Conservation (phyloP, 2,329 filamentous ascomycete genomes). For the Fonsecaea pugnacius region DNA sequence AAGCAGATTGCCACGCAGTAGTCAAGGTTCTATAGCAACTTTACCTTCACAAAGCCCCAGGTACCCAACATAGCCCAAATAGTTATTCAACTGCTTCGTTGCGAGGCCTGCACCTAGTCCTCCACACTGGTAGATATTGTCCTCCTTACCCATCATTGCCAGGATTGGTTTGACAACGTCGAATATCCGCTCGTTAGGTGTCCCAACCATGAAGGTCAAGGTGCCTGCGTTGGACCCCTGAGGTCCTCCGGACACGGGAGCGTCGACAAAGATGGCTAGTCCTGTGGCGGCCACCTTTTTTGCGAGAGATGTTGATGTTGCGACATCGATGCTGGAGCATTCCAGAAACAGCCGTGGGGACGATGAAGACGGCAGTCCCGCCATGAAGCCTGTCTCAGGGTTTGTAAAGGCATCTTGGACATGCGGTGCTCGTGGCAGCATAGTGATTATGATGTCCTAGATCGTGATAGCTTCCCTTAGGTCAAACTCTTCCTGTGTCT, state of each 20-base stretch:
- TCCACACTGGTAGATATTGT: constrained; percentile 17
- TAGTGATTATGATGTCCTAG: constrained; percentile 17
- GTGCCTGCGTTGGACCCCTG: constrained; percentile 8
- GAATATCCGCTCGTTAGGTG: constrained; percentile 9
- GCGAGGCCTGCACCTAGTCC: constrained; percentile 16
- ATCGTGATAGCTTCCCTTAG: not conserved
- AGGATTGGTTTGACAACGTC: constrained; percentile 12
- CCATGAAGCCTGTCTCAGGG: constrained; percentile 10
- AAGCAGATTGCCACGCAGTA: not conserved
- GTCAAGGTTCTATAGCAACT: not conserved
- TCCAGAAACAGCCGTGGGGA: constrained; percentile 7
- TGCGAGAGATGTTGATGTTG: constrained; percentile 14
- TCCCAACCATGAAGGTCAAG: constrained; percentile 18
- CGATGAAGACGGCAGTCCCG: not conserved
- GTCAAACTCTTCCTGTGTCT: not conserved
- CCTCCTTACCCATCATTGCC: constrained; percentile 13
- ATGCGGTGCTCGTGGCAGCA: constrained; percentile 17
- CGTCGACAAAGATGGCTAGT: constrained; percentile 11
- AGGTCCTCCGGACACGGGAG: constrained; percentile 13
- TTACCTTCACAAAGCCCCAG: constrained; percentile 14
- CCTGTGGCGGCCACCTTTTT: not conserved
- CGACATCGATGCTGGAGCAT: constrained; percentile 15
- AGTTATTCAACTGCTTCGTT: constrained; percentile 21
- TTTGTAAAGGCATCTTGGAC: constrained; percentile 14
- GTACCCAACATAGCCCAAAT: constrained; percentile 15